Conservation (phyloP, 78 protist species). For the Dictyostelium capitatum region DNA sequence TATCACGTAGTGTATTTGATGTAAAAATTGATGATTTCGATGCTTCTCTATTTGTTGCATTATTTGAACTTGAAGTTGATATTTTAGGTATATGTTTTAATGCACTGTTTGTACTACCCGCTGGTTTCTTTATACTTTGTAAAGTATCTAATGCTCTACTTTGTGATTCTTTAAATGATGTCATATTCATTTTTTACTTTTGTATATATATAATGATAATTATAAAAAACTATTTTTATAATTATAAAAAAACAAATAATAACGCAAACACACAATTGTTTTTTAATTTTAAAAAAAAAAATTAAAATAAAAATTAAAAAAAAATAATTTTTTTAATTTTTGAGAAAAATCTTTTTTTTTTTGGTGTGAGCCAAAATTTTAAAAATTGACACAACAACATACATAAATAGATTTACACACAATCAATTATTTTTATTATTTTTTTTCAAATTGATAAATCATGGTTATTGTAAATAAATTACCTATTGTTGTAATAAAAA, state of each 20-base stretch:
- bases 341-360: no score
- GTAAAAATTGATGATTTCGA: constrained; percentile 26
- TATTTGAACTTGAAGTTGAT: neutral
- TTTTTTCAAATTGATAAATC: neutral
- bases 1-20: neutral
- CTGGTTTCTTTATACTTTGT: constrained; percentile 1
- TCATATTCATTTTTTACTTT: neutral
- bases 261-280: neutral
- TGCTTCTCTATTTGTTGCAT: neutral
- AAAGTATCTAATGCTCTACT: constrained; percentile 22
- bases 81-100: neutral
- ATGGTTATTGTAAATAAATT: neutral
- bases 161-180: constrained; percentile 22
- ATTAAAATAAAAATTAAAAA: neutral
- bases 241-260: neutral
- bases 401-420: neutral
- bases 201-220: neutral
- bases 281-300: neutral
- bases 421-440: no score
- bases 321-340: neutral
- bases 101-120: neutral
- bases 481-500: neutral
- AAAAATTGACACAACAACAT: neutral
- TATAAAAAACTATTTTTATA: neutral
- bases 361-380: no score